A percentile compares a stretch with the other conserved stretches of the same genome.
These are phyloP conservation scores for Hyphopichia pseudoburtonii DNA, from an alignment of 1,139 yeast genomes.

Conservation along the genomic window DNA sequence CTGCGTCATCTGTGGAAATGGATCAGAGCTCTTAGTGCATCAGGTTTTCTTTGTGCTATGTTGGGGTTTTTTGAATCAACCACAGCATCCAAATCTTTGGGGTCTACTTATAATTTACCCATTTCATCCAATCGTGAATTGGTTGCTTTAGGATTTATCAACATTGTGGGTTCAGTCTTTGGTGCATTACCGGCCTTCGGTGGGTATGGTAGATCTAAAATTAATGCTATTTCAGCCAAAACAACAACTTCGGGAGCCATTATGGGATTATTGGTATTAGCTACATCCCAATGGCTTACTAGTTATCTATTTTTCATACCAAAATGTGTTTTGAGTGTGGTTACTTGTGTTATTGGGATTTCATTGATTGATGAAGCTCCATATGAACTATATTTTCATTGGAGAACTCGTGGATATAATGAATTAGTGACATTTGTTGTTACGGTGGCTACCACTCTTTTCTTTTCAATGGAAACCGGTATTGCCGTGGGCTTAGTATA, in stretches of 20 bases:
- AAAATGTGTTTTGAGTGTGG: constrained; percentile 75
- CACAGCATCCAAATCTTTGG: constrained; percentile 83
- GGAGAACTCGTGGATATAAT: constrained; percentile 69
- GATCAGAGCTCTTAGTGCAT: constrained; percentile 46
- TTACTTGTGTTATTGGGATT: constrained; percentile 78
- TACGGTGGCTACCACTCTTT: constrained; percentile 70
- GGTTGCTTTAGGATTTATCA: constrained; percentile 80
- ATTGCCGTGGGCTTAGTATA: constrained; percentile 82
- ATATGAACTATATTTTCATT: constrained; percentile 70
- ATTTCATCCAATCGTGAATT: constrained; percentile 75
- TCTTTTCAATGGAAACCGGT: constrained; percentile 87
- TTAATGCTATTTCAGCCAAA: constrained; percentile 81
- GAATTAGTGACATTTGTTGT: constrained; percentile 74
- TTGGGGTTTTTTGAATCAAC: constrained; percentile 93
- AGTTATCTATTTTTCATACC: constrained; percentile 75
- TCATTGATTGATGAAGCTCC: constrained; percentile 87
- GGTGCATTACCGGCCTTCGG: constrained; percentile 94
- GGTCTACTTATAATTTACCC: constrained; percentile 62
- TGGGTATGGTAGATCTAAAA: constrained; percentile 91
- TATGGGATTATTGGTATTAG: constrained; percentile 71
- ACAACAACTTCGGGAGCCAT: constrained; percentile 82
- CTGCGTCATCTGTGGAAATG: constrained; percentile 25
- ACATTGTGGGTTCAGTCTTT: constrained; percentile 62
- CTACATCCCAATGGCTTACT: constrained; percentile 63
- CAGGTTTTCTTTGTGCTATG: constrained; percentile 77